phyloP scores from a whole-genome alignment of 768 basidiomycete species.

The Serendipita vermifera region DNA sequence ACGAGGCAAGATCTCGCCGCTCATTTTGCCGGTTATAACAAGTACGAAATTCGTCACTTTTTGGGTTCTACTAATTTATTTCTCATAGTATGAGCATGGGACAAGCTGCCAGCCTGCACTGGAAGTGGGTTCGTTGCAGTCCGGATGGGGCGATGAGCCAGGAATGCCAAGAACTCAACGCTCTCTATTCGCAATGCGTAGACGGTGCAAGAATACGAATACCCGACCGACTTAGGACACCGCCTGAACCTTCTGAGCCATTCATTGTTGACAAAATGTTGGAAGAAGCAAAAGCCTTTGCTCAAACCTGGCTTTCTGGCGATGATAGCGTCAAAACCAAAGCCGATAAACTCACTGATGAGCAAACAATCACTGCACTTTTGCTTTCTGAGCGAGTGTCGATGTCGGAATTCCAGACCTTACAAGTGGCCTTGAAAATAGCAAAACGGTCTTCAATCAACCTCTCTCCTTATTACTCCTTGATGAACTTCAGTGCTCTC shows the following conservation, averaged over 20 bases:
- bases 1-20: slow-evolving; percentile 44
- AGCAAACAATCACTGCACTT: not conserved
- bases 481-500: slow-evolving; percentile 47
- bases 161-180: slow-evolving; percentile 60
- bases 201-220: slow-evolving; percentile 52
- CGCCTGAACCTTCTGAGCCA: slow-evolving; percentile 31
- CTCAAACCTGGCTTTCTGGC: slow-evolving; percentile 26
- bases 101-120: slow-evolving; percentile 41
- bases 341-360: not conserved
- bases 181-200: slow-evolving; percentile 55
- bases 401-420: slow-evolving; percentile 48
- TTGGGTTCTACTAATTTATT: no score
- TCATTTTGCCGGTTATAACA: slow-evolving; percentile 55
- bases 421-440: slow-evolving; percentile 37
- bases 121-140: slow-evolving; percentile 44
- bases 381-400: slow-evolving; percentile 18
- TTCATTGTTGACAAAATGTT: slow-evolving; percentile 45
- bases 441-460: slow-evolving; percentile 35
- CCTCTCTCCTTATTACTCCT: slow-evolving; percentile 32
- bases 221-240: slow-evolving; percentile 40
- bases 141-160: slow-evolving; percentile 44
- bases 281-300: slow-evolving; percentile 34
- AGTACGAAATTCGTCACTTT: slow-evolving; percentile 30
- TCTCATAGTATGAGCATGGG: slow-evolving; percentile 42
- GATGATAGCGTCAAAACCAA: not conserved